Evolutionary conservation across 768 basidiomycete species (phyloP), one percentile per base, ranked within the genome.

Genomic region (Ramaria rubella): DNA sequence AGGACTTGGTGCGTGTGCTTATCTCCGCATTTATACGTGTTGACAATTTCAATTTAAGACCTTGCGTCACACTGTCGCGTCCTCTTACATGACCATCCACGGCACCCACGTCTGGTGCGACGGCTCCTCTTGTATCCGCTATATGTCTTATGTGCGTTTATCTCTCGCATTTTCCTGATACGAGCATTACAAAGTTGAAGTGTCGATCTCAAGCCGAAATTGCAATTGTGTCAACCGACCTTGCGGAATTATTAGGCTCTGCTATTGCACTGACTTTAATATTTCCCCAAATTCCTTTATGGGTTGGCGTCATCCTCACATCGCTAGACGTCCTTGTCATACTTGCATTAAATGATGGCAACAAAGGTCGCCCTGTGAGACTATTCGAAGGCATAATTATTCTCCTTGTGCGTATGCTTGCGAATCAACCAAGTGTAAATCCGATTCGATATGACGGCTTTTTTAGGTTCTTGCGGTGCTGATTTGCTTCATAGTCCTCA

Each of bases 261-360:
- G 90, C 90, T 14, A 90, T 92, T 51, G 90, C 86, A 0, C 73
- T 93, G 44, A 81, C 82, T 65, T 75, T 93, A 71, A 74, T 90
- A 36, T 86, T 89, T 65, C 87, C 86, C 0, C 67, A 65, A 24
- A 74, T 90, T 5, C 77, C 87, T 38, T 69, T 90, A 4, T 89
- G 84, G 82, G 83, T 80, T 4, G 79, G 82, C 12, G 84, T 88
- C 7, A 69, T 90, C 15, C 70, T 89, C 53, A 90, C 87, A 5
- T 79, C 80, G 0, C 69, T 73, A 23, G 87, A 90, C 63, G 86
- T 90, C 30, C 63, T 90, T 48, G 57, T 90, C 33, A 73, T 94
- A 33, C 80, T 94, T 34, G 80, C 79, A 0, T 69, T 91, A 58
- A 78, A 84, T 4, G 87, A 90, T 64, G 67, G n/a, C 3, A 42